Evolutionary conservation across 192 early-diverging fungal genomes (phyloP).

Genomic region (Dispira parvispora): DNA sequence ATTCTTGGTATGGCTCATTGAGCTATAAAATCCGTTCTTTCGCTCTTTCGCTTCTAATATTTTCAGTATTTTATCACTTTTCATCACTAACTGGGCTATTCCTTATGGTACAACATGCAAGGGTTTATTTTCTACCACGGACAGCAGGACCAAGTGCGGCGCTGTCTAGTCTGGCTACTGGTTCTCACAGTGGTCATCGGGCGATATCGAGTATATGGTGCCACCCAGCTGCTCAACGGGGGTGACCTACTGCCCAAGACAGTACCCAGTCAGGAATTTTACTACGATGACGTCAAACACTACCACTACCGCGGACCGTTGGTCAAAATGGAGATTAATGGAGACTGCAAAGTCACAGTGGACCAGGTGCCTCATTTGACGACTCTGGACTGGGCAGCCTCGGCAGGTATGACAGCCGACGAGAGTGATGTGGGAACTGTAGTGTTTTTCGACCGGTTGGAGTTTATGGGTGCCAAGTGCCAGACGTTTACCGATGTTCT

Average conservation of each 20-base stretch:
- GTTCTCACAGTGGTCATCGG: background rate
- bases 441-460: conserved; percentile 4
- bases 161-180: background rate
- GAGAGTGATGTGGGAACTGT: background rate
- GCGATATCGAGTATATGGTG: background rate
- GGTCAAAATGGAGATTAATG: background rate
- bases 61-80: too few species aligned
- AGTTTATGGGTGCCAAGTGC: conserved; percentile 1
- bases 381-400: background rate
- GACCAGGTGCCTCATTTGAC: background rate
- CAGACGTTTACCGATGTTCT: conserved; percentile 2
- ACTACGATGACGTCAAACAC: background rate
- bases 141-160: background rate
- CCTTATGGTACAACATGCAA: too few species aligned
- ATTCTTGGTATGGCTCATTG: too few species aligned
- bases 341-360: background rate
- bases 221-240: background rate
- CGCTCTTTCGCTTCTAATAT: too few species aligned
- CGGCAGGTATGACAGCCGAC: background rate
- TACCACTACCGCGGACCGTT: conserved; percentile 6
- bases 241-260: background rate
- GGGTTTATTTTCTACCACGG: background rate
- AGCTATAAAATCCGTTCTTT: too few species aligned
- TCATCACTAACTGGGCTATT: too few species aligned
- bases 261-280: background rate